These are phyloP conservation scores for Reutealis trisperma DNA, from an alignment of 345 rosid species.

Conservation along the genomic window DNA sequence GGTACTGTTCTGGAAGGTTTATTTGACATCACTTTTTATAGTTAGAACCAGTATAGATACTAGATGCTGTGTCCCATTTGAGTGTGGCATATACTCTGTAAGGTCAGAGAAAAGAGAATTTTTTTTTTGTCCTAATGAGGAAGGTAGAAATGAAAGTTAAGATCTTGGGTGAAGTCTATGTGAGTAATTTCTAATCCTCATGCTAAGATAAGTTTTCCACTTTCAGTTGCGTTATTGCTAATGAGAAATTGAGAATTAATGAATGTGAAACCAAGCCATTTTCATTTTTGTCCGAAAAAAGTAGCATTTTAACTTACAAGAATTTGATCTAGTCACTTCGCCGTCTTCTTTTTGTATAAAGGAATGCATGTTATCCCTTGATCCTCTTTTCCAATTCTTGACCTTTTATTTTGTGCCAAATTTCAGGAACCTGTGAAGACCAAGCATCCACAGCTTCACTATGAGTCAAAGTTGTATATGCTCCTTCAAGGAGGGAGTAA, in stretches of 20 bases:
- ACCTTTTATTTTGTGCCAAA: neutral
- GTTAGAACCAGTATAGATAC: neutral
- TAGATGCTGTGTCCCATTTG: neutral
- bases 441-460: slow-evolving; percentile 88
- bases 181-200: neutral
- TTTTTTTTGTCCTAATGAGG: slow-evolving; percentile 2
- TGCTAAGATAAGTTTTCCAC: neutral
- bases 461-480: slow-evolving; percentile 84
- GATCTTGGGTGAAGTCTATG: neutral
- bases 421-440: slow-evolving; percentile 81
- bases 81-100: neutral
- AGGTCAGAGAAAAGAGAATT: neutral
- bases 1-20: neutral
- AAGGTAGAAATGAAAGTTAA: neutral
- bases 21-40: neutral
- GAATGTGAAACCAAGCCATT: neutral
- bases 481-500: slow-evolving; percentile 90
- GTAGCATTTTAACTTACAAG: neutral
- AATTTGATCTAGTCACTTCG: neutral
- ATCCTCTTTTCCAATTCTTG: neutral
- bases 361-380: neutral
- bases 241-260: neutral
- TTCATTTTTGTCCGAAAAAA: neutral
- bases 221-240: neutral
- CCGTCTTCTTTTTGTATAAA: slow-evolving; percentile 6